Evolutionary conservation across 345 rosid genomes (phyloP).

Genomic region (Eucalyptus pauciflora): DNA sequence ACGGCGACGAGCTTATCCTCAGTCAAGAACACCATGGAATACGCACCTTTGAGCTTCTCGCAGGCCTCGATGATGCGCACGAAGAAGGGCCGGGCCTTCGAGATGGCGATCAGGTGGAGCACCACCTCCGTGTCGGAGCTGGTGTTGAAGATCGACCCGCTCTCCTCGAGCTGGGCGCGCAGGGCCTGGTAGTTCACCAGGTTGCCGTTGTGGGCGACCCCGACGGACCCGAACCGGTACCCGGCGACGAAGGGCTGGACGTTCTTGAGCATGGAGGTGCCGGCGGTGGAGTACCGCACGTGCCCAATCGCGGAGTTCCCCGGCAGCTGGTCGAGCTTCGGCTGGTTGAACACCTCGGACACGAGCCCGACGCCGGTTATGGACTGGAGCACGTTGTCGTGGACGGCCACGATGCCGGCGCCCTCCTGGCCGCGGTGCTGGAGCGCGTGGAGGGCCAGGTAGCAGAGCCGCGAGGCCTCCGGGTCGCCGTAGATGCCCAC

Average conservation of each 20-base stretch:
- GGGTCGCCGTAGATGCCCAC: slow-evolving; percentile 91
- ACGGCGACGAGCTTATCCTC: slow-evolving; percentile 94
- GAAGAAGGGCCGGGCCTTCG: slow-evolving; percentile 84
- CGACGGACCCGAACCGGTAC: slow-evolving; percentile 75
- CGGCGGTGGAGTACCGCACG: slow-evolving; percentile 94
- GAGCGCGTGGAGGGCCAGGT: slow-evolving; percentile 85
- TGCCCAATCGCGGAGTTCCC: slow-evolving; percentile 88
- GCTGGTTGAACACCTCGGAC: slow-evolving; percentile 79
- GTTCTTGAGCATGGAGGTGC: slow-evolving; percentile 86
- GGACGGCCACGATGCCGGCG: slow-evolving; percentile 91
- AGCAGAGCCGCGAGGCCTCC: slow-evolving; percentile 87
- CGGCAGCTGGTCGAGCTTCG: slow-evolving; percentile 79
- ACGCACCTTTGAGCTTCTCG: slow-evolving; percentile 82
- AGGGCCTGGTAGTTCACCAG: slow-evolving; percentile 65
- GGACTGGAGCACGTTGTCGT: slow-evolving; percentile 58
- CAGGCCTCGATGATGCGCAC: slow-evolving; percentile 90
- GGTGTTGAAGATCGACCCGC: slow-evolving; percentile 87
- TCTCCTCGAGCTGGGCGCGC: slow-evolving; percentile 67
- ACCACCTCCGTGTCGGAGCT: slow-evolving; percentile 97
- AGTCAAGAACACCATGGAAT: slow-evolving; percentile 88
- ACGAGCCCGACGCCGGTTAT: slow-evolving; percentile 93
- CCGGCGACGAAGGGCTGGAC: slow-evolving; percentile 99
- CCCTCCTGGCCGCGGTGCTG: slow-evolving; percentile 99
- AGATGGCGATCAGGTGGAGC: slow-evolving; percentile 86
- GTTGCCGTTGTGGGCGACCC: slow-evolving; percentile 95